A percentile compares a stretch with the other conserved stretches of the same genome.
Conservation (phyloP, 495 filamentous ascomycete species). For the Annulohypoxylon moriforme region DNA sequence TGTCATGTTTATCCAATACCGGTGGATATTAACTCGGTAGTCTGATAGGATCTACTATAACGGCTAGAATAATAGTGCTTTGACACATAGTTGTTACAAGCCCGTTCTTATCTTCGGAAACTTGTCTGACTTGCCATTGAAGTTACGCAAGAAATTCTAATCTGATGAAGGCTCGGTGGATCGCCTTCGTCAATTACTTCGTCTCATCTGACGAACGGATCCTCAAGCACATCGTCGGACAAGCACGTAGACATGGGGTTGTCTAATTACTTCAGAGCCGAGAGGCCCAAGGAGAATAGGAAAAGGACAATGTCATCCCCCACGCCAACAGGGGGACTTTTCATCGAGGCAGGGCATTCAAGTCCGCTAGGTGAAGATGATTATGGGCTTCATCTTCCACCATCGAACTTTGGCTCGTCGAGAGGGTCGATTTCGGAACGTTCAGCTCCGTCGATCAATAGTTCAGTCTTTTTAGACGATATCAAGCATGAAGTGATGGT, state of each 20-base stretch:
- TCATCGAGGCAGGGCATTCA: conserved; percentile 44
- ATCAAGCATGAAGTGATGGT: conserved; percentile 89
- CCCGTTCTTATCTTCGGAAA: not conserved
- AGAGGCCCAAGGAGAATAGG: conserved; percentile 52
- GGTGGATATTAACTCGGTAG: not conserved
- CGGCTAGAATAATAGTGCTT: not conserved
- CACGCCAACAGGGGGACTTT: conserved; percentile 19
- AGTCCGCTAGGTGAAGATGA: conserved; percentile 42
- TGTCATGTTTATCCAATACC: not conserved
- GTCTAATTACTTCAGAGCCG: conserved; percentile 69
- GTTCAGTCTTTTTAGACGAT: conserved; percentile 73
- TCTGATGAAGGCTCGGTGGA: not conserved
- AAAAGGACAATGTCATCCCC: conserved; percentile 38
- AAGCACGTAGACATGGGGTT: conserved; percentile 62
- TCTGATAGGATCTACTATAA: not conserved
- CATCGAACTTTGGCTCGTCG: conserved; percentile 58
- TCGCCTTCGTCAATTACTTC: not conserved
- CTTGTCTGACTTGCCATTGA: not conserved
- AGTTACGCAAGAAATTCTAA: not conserved
- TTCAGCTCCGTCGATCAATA: conserved; percentile 58
- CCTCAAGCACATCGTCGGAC: not conserved
- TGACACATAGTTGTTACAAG: not conserved
- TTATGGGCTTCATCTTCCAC: conserved; percentile 60
- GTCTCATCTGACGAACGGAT: not conserved
- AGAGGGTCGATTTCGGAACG: conserved; percentile 62